These are phyloP conservation scores for Drosera spatulata DNA, from an alignment of 179 eudicot species.

Conservation along the genomic window DNA sequence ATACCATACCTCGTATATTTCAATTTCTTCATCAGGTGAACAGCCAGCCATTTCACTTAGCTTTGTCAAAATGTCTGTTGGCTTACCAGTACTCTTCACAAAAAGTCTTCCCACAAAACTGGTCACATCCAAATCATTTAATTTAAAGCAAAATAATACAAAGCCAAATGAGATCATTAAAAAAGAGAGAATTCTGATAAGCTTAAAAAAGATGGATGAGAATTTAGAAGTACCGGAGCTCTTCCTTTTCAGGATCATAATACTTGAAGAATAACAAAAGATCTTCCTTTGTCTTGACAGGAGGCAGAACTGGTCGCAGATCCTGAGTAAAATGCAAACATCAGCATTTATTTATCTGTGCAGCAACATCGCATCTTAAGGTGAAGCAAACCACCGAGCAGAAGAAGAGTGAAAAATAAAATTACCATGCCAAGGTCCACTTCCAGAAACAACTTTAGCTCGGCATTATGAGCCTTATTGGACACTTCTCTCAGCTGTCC, in stretches of 20 bases:
- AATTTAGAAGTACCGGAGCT: constrained; percentile 51
- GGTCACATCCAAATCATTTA: constrained; percentile 3
- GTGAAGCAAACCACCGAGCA: background rate
- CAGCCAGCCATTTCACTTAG: constrained; percentile 81
- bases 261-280: constrained; percentile 78
- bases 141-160: background rate
- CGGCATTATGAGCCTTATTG: constrained; percentile 60
- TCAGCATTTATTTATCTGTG: background rate
- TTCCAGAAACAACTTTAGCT: constrained; percentile 75
- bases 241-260: constrained; percentile 81
- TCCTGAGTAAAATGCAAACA: constrained; percentile 31
- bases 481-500: constrained; percentile 77
- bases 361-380: too few relatives aligned
- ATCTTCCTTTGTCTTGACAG: constrained; percentile 73
- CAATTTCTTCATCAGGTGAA: constrained; percentile 69
- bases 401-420: background rate
- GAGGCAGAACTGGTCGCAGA: constrained; percentile 50
- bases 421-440: constrained; percentile 61
- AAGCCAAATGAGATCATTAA: background rate
- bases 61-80: constrained; percentile 58
- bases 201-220: background rate
- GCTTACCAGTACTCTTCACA: constrained; percentile 80
- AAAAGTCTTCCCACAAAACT: constrained; percentile 85
- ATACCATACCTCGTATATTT: constrained; percentile 69
- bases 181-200: background rate